A percentile compares a stretch with the other conserved stretches of the same genome.
phyloP scores from a whole-genome alignment of 169 alveolate genomes.

The Cryptosporidium felis region DNA sequence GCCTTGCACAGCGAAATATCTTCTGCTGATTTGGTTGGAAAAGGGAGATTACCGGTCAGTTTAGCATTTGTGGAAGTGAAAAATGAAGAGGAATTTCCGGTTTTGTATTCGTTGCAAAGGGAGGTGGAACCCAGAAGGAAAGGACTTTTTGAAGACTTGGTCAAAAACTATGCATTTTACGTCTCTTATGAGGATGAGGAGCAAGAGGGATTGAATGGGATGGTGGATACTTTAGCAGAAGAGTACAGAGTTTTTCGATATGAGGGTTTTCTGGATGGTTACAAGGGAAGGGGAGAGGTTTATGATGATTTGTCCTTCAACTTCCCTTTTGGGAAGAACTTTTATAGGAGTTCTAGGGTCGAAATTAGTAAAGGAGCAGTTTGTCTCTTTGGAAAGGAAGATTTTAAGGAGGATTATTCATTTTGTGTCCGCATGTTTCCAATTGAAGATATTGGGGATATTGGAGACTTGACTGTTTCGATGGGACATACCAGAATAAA shows the following conservation, averaged over 20 bases:
- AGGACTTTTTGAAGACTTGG: background rate
- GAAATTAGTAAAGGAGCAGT: too few species aligned
- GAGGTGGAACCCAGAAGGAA: background rate
- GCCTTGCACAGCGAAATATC: background rate
- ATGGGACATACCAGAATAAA: constrained; percentile 1
- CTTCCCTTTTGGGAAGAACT: constrained; percentile 26
- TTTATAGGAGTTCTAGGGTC: too few species aligned
- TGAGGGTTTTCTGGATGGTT: background rate
- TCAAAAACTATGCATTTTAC: constrained; percentile 29
- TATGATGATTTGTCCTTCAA: constrained; percentile 33
- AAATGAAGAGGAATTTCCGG: constrained; percentile 45
- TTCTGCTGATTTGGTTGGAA: background rate
- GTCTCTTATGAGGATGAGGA: background rate
- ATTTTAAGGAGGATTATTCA: background rate
- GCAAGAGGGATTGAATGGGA: background rate
- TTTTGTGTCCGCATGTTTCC: background rate
- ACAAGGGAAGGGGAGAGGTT: background rate
- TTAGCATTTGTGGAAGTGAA: background rate
- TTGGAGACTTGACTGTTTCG: background rate
- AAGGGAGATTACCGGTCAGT: constrained; percentile 19
- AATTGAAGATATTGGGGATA: background rate
- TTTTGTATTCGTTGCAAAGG: constrained; percentile 34
- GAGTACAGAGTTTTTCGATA: background rate
- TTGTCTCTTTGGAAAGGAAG: background rate
- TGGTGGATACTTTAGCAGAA: background rate